Base-by-base conservation (phyloP, 441 rosid genomes). In the Melastoma candidum region DNA sequence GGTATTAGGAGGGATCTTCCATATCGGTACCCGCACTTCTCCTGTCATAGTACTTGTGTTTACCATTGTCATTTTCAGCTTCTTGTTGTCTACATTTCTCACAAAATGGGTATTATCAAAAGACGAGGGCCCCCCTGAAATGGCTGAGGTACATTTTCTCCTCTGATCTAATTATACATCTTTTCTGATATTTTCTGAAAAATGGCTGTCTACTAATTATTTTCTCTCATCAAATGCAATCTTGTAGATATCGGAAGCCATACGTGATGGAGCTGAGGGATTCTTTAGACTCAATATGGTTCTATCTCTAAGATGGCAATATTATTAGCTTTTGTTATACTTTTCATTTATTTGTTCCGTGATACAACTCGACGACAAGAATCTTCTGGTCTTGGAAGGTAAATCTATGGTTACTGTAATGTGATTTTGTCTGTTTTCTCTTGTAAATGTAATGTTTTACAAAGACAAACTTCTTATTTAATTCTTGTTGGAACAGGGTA, bases 41-140 rank as follows among this genome's bases (percentile, higher is more conserved):
- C 93, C 90, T 0, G 77, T 93, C 72, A 86, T 93, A 39, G 85
- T 93, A 61, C 89, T 93, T 64, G 97, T 93, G 77, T 80, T 89
- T 74, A 57, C 87, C 13, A 66, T 93, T 64, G 89, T 97, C 81
- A 80, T 86, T 51, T 7, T 78, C 74, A 80, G 96, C 76, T 89
- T 93, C 80, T 70, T 89, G 54, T 69, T 86, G 48, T 71, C 99
- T 12, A 13, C 75, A 39, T 87, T 84, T 83, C 93, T 93, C 55
- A 64, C 95, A 53, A 89, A 84, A 75, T 93, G 99, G 99, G 99
- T 89, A 26, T 84, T 93, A 47, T 71, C 97, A 10, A 93, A 89
- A 83, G 99, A 93, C 66, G 99, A 89, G 78, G 99, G 97, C 9
- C 99, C 99, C 71, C 87, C 93, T 24, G 97, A 93, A 79, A 89